phyloP scores from a whole-genome alignment of 768 basidiomycete genomes.

The Hygrocybe punicea region DNA sequence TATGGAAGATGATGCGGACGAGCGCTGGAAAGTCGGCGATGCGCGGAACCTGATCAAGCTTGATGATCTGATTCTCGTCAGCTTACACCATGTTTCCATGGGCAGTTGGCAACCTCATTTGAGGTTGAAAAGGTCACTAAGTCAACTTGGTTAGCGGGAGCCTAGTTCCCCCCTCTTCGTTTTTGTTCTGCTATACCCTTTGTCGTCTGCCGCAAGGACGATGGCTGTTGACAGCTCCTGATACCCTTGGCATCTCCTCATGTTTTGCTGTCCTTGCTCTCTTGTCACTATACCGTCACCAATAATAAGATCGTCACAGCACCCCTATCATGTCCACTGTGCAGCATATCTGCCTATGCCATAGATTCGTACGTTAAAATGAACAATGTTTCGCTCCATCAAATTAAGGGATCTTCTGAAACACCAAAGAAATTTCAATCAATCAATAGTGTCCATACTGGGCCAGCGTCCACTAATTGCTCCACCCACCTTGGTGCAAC shows the following conservation, averaged over 20 bases:
- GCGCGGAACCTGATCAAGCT: constrained; percentile 51
- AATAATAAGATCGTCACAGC: too few species aligned
- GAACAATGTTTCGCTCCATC: too few species aligned
- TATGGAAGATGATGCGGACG: constrained; percentile 66
- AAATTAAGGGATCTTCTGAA: too few species aligned
- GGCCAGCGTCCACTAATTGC: too few species aligned
- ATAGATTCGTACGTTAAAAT: too few species aligned
- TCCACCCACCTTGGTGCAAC: too few species aligned
- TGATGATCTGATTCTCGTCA: constrained; percentile 69
- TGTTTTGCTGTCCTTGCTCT: neutral
- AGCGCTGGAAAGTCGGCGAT: constrained; percentile 59
- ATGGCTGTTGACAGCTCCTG: neutral
- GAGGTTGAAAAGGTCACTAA: constrained; percentile 37
- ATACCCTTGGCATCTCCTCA: neutral
- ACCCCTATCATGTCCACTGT: too few species aligned
- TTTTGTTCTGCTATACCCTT: neutral
- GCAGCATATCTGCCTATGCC: too few species aligned
- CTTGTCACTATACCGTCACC: too few species aligned
- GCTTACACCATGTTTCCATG: constrained; percentile 78
- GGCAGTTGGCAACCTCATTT: constrained; percentile 82
- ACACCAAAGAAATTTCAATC: too few species aligned
- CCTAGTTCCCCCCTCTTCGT: neutral
- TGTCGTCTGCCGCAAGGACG: neutral
- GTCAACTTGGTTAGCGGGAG: neutral
- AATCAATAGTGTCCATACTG: too few species aligned